phyloP scores from a whole-genome alignment of 768 basidiomycete species.

The Lactarius sp. region DNA sequence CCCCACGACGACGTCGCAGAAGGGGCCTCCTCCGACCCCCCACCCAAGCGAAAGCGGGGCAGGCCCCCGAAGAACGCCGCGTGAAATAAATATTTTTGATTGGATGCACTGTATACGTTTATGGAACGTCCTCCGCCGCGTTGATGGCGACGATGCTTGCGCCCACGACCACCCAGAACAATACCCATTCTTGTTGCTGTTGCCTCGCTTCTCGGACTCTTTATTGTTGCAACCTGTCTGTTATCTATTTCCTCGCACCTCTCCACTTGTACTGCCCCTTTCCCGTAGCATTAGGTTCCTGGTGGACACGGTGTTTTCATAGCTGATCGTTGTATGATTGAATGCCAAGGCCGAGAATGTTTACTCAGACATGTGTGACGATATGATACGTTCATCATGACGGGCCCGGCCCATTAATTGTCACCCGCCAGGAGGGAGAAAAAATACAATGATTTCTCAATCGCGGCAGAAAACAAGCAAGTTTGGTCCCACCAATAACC shows the following conservation, averaged over 20 bases:
- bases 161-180: slow-evolving; percentile 34
- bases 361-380: slow-evolving; percentile 15
- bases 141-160: slow-evolving; percentile 27
- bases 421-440: slow-evolving; percentile 11
- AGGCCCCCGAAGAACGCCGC: slow-evolving; percentile 49
- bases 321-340: slow-evolving; percentile 25
- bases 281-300: slow-evolving; percentile 25
- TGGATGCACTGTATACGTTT: slow-evolving; percentile 34
- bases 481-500: slow-evolving; percentile 17
- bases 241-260: slow-evolving; percentile 21
- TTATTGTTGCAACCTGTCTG: slow-evolving; percentile 23
- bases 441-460: slow-evolving; percentile 14
- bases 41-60: slow-evolving; percentile 64
- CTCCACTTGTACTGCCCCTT: slow-evolving; percentile 23
- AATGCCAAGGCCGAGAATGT: slow-evolving; percentile 22
- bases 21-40: slow-evolving; percentile 42
- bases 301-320: slow-evolving; percentile 28
- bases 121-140: slow-evolving; percentile 25
- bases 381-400: slow-evolving; percentile 9
- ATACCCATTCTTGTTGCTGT: slow-evolving; percentile 35
- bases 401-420: slow-evolving; percentile 7
- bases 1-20: slow-evolving; percentile 39
- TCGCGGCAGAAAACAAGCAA: slow-evolving; percentile 23
- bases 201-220: slow-evolving; percentile 29
- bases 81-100: slow-evolving; percentile 22